phyloP scores from a whole-genome alignment of 2,329 filamentous ascomycete species.

The Aspergillus sp. region DNA sequence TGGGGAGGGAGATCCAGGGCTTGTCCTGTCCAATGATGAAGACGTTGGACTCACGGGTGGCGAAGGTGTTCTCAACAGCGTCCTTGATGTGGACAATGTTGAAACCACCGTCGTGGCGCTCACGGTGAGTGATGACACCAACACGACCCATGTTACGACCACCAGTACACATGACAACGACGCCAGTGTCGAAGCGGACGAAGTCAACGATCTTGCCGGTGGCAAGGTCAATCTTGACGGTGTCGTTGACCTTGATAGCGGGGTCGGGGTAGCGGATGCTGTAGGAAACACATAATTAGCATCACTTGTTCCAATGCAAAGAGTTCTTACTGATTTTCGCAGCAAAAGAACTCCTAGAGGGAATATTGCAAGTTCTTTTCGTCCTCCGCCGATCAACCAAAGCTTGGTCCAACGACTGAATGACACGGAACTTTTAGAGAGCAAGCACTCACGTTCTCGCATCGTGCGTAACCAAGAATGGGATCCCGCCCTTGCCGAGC shows the following conservation, averaged over 20 bases:
- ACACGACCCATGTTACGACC: constrained; percentile 99
- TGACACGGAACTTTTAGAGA: constrained; percentile 68
- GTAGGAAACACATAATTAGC: constrained; percentile 29
- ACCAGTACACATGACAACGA: constrained; percentile 97
- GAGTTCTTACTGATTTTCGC: constrained; percentile 27
- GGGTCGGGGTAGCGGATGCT: constrained; percentile 99
- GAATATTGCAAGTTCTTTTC: constrained; percentile 15
- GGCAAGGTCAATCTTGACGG: constrained; percentile 95
- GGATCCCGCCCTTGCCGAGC: constrained; percentile 98
- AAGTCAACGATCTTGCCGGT: constrained; percentile 98
- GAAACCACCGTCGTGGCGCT: constrained; percentile 99
- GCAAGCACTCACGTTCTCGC: constrained; percentile 94
- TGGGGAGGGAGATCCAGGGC: constrained; percentile 98
- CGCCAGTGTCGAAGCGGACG: constrained; percentile 97
- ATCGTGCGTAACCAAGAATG: constrained; percentile 99
- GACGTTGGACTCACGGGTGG: constrained; percentile 98
- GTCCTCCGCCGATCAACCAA: constrained; percentile 60
- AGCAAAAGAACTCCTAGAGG: constrained; percentile 12
- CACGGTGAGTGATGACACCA: constrained; percentile 99
- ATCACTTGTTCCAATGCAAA: constrained; percentile 16
- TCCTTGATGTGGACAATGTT: constrained; percentile 99
- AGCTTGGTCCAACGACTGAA: constrained; percentile 99
- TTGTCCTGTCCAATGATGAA: constrained; percentile 98
- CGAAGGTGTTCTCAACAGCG: constrained; percentile 99
- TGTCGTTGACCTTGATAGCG: constrained; percentile 99